Evolutionary conservation across 129 eudicot genomes (phyloP), one percentile per base, ranked within the genome.

Genomic region (Artemisia tridentata): DNA sequence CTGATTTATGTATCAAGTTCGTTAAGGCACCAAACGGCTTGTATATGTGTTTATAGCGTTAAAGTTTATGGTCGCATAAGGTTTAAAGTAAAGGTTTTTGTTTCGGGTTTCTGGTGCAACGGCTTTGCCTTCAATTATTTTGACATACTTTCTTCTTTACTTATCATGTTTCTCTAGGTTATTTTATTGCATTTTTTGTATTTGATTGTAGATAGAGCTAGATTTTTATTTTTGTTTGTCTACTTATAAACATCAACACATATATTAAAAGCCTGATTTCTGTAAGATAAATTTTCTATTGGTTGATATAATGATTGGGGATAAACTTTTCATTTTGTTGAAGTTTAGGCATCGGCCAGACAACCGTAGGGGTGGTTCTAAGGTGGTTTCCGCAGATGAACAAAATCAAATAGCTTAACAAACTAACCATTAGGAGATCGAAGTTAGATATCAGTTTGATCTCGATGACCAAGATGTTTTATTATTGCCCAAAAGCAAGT

Each of bases 271-370:
- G 68, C 59, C 13, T 60, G 67, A 46, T 58, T 58, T 59, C 47
- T 0, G 5, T 4, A 1, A 21, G 68, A 8, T 41, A 11, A 38
- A 21, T 18, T 70, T 20, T 9, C 20, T 55, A 14, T 70, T n/a
- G 23, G 7, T 31, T 31, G 41, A 0, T 31, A 31, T 4, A 5
- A 5, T 31, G 7, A 56, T 15, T 56, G 65, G 16, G 43, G 3
- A 45, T 46, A 15, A 46, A 21, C 10, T 58, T 58, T 1, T 45
- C 48, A 59, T 59, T 15, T 46, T 68, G 76, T 59, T 60, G 59
- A 23, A 72, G 0, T 20, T 72, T 38, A 47, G 68, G 76, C 76
- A 59, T 56, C 59, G 76, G 76, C 76, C 76, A 72, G 68, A 72
- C 76, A 72, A 72, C 68, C 67, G 58, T 58, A 71, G 58, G 29